phyloP scores from a whole-genome alignment of 108 stramenopile genomes.

The Discostella pseudostelligera region DNA sequence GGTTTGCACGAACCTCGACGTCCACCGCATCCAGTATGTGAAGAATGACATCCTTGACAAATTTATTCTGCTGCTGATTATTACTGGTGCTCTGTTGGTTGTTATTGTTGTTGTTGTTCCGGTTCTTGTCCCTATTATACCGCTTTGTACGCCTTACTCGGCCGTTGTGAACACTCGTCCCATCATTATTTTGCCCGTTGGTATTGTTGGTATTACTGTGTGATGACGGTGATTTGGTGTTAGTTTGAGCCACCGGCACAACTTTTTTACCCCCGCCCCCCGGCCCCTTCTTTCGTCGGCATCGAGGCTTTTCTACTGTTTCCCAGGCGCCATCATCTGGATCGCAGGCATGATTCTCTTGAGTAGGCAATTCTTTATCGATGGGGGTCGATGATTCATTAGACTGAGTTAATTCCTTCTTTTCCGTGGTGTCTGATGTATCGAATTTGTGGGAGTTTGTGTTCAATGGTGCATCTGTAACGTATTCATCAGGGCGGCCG shows the following conservation, averaged over 20 bases:
- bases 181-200: slow-evolving; percentile 36
- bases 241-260: slow-evolving; percentile 4
- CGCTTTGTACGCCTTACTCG: background rate
- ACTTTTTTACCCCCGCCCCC: slow-evolving; percentile 16
- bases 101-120: slow-evolving; percentile 10
- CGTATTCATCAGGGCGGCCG: background rate
- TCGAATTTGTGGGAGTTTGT: slow-evolving; percentile 1
- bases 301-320: slow-evolving; percentile 60
- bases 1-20: slow-evolving; percentile 38
- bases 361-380: slow-evolving; percentile 1
- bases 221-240: slow-evolving; percentile 6
- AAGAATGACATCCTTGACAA: slow-evolving; percentile 57
- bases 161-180: slow-evolving; percentile 31
- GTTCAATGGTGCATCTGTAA: background rate
- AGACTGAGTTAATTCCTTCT: background rate
- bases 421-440: background rate
- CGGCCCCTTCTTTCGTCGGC: slow-evolving; percentile 45
- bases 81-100: slow-evolving; percentile 25
- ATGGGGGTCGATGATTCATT: background rate
- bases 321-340: slow-evolving; percentile 64
- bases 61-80: slow-evolving; percentile 12
- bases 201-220: slow-evolving; percentile 15
- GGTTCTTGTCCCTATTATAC: slow-evolving; percentile 5
- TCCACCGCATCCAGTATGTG: slow-evolving; percentile 64
- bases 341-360: slow-evolving; percentile 15